A percentile compares a stretch with the other conserved stretches of the same genome.
phyloP scores from a whole-genome alignment of 768 basidiomycete species.

The Xanthoconium stramineum region DNA sequence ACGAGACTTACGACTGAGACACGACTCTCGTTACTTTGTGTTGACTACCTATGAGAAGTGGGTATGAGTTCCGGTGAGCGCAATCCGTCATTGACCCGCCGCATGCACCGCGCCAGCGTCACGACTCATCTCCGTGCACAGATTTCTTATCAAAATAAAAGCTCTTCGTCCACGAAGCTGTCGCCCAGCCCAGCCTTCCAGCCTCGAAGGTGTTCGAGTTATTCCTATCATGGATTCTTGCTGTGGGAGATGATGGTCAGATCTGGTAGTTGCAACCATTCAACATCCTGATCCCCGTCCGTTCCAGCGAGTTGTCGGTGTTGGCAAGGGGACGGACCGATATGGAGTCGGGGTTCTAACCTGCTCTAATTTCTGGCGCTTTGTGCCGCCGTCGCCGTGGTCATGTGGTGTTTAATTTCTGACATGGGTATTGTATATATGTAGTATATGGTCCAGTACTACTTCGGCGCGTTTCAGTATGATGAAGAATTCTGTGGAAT shows the following conservation, averaged over 20 bases:
- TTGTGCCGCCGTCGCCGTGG: too few relatives aligned
- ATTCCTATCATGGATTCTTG: constrained; percentile 10
- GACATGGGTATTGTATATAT: too few relatives aligned
- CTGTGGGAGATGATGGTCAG: neutral
- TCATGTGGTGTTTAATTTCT: too few relatives aligned
- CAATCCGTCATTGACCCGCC: too few relatives aligned
- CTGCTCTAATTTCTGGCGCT: too few relatives aligned
- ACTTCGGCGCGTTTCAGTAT: too few relatives aligned
- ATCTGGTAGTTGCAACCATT: neutral
- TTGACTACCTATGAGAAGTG: constrained; percentile 17
- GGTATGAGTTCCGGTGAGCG: constrained; percentile 1
- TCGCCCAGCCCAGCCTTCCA: neutral
- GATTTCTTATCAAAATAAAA: constrained; percentile 2
- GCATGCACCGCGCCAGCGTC: constrained; percentile 5
- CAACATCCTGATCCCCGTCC: neutral
- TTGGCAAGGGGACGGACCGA: neutral
- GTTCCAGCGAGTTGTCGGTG: neutral
- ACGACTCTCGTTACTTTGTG: constrained; percentile 11
- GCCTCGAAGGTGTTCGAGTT: constrained; percentile 10
- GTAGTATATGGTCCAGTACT: too few relatives aligned
- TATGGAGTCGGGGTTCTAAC: neutral
- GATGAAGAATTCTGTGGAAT: too few relatives aligned
- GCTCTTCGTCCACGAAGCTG: neutral
- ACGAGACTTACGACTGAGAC: constrained; percentile 12
- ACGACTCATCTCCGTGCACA: constrained; percentile 9